phyloP scores from a whole-genome alignment of 768 basidiomycete species.

The Termitomyces sp. region DNA sequence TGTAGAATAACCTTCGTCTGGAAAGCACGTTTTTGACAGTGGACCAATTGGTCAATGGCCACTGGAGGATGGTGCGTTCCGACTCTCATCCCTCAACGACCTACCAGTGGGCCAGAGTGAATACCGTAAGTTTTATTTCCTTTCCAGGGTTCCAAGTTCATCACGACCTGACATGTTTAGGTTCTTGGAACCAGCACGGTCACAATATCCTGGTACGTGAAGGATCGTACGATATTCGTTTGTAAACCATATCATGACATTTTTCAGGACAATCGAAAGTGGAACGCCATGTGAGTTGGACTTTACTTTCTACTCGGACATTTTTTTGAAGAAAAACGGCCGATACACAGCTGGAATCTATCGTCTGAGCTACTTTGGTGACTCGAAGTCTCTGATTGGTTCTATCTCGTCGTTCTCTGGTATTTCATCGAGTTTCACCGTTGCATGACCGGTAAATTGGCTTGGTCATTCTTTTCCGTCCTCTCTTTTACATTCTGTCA shows the following conservation, averaged over 20 bases:
- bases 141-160: neutral
- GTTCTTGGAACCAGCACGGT: constrained; percentile 58
- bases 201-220: constrained; percentile 54
- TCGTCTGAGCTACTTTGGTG: constrained; percentile 65
- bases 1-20: constrained; percentile 68
- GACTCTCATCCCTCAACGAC: constrained; percentile 77
- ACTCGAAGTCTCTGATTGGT: constrained; percentile 63
- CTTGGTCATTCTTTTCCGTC: neutral
- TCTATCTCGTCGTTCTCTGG: constrained; percentile 58
- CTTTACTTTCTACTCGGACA: neutral
- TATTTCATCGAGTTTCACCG: constrained; percentile 53
- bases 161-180: constrained; percentile 21
- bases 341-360: constrained; percentile 53
- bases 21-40: constrained; percentile 69
- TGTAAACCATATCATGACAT: constrained; percentile 6
- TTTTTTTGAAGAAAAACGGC: neutral
- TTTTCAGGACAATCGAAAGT: constrained; percentile 53
- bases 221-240: neutral
- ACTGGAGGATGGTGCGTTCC: constrained; percentile 55
- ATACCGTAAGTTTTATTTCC: constrained; percentile 30
- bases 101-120: constrained; percentile 59
- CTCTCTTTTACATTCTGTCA: neutral
- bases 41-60: constrained; percentile 40
- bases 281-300: constrained; percentile 45
- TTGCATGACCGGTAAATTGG: constrained; percentile 21